Conservation (phyloP, 495 filamentous ascomycete species). For the Pyronema domesticum region DNA sequence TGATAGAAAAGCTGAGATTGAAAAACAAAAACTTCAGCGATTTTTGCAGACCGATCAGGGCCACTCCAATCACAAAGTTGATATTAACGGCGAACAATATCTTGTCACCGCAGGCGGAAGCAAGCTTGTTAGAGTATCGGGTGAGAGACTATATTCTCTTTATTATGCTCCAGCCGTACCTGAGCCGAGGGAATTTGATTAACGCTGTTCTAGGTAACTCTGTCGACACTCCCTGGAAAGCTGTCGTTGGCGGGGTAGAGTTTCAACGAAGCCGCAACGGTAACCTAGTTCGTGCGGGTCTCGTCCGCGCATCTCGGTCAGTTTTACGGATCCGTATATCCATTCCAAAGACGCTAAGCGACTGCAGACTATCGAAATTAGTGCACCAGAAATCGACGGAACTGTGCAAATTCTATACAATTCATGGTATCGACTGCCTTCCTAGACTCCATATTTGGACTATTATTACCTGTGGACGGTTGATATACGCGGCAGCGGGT, state of each 20-base stretch:
- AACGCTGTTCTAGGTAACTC: slow-evolving; percentile 1
- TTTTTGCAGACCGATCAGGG: slow-evolving; percentile 26
- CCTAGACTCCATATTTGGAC: slow-evolving; percentile 9
- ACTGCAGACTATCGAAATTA: slow-evolving; percentile 1
- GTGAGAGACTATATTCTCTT: slow-evolving; percentile 32
- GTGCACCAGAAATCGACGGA: slow-evolving; percentile 31
- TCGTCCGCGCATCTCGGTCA: slow-evolving; percentile 51
- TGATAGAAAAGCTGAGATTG: slow-evolving; percentile 40
- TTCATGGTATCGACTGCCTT: slow-evolving; percentile 58
- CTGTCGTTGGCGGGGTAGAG: slow-evolving; percentile 59
- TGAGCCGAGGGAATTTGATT: neutral
- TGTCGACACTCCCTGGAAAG: slow-evolving; percentile 42
- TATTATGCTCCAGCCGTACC: neutral
- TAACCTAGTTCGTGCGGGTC: slow-evolving; percentile 63
- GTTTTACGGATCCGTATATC: slow-evolving; percentile 20
- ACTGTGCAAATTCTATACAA: slow-evolving; percentile 76
- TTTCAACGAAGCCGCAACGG: slow-evolving; percentile 84
- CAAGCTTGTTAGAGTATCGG: slow-evolving; percentile 59
- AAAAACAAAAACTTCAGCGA: slow-evolving; percentile 40
- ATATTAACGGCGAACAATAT: slow-evolving; percentile 62
- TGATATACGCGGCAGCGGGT: neutral
- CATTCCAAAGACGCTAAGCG: neutral
- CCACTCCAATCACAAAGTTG: slow-evolving; percentile 42
- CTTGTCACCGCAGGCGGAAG: slow-evolving; percentile 58
- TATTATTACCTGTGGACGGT: neutral